phyloP scores from a whole-genome alignment of 1,284 basidiomycete genomes.

The Anthracocystis panici-leucophaei region DNA sequence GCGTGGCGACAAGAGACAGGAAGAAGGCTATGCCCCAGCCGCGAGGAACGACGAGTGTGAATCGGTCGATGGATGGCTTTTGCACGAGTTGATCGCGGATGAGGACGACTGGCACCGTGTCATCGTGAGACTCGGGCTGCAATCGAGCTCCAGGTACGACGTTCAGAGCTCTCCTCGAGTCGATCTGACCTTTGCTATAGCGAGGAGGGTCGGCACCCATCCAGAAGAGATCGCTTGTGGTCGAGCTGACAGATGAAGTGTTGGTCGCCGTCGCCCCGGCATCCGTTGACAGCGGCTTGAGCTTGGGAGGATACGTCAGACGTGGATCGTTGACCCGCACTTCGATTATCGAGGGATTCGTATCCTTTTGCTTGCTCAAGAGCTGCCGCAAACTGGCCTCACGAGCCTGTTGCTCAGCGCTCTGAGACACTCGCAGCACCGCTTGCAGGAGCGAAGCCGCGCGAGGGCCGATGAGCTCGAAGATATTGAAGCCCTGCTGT shows the following conservation, averaged over 20 bases:
- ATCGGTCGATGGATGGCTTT: constrained; percentile 39
- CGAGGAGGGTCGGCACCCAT: constrained; percentile 36
- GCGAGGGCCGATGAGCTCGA: constrained; percentile 59
- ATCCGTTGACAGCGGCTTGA: constrained; percentile 13
- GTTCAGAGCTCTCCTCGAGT: constrained; percentile 54
- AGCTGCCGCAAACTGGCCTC: constrained; percentile 5
- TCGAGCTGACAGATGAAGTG: not conserved
- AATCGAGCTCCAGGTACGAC: constrained; percentile 42
- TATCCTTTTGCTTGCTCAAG: constrained; percentile 1
- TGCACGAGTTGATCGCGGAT: constrained; percentile 29
- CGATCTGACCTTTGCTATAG: constrained; percentile 63
- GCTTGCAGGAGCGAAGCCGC: constrained; percentile 47
- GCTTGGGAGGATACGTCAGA: constrained; percentile 56
- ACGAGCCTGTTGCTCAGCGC: not conserved
- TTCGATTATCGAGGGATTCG: constrained; percentile 11
- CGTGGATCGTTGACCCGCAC: constrained; percentile 62
- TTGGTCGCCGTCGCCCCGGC: not conserved
- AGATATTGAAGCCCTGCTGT: constrained; percentile 61
- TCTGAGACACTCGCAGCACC: constrained; percentile 42
- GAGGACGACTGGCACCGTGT: constrained; percentile 55
- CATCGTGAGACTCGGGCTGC: constrained; percentile 52
- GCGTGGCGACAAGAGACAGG: constrained; percentile 58
- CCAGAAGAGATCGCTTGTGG: constrained; percentile 25
- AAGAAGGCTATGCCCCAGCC: constrained; percentile 66
- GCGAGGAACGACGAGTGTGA: constrained; percentile 62